These are phyloP conservation scores for Gleditsia sinensis DNA, from an alignment of 306 rosid species.

Conservation along the genomic window DNA sequence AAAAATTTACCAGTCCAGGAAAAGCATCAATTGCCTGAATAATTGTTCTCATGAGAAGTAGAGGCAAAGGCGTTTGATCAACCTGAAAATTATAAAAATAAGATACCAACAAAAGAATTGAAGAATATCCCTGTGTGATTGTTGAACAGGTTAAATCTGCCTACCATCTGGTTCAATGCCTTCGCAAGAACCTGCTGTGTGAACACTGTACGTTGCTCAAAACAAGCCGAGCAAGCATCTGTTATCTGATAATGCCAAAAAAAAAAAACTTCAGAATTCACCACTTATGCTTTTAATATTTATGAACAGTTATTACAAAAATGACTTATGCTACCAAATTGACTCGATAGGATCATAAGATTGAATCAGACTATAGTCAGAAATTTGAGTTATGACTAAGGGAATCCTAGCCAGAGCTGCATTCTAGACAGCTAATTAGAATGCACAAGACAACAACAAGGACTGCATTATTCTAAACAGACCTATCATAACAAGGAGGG, in stretches of 20 bases:
- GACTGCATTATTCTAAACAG: not conserved
- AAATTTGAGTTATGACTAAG: not conserved
- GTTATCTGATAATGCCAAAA: slow-evolving; percentile 63
- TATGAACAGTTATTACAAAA: slow-evolving; percentile 7
- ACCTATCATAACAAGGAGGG: not conserved
- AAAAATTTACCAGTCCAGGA: slow-evolving; percentile 74
- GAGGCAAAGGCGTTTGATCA: slow-evolving; percentile 93
- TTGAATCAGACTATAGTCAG: slow-evolving; percentile 1
- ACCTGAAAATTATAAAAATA: slow-evolving; percentile 58
- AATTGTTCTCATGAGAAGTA: slow-evolving; percentile 98
- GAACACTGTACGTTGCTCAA: slow-evolving; percentile 97
- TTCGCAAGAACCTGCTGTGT: slow-evolving; percentile 99
- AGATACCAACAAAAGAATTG: slow-evolving; percentile 12
- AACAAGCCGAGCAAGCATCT: slow-evolving; percentile 97
- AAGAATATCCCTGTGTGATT: not conserved
- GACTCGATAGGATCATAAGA: not conserved
- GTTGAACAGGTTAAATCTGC: slow-evolving; percentile 23
- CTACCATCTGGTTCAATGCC: slow-evolving; percentile 94
- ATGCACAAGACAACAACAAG: not conserved
- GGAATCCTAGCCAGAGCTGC: not conserved
- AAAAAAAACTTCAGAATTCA: slow-evolving; percentile 32
- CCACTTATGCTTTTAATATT: not conserved
- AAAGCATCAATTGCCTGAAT: slow-evolving; percentile 98
- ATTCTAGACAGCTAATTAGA: not conserved
- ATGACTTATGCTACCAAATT: slow-evolving; percentile 9